phyloP scores from a whole-genome alignment of 805 yeast genomes.

The Ogataea parapolymorpha region DNA sequence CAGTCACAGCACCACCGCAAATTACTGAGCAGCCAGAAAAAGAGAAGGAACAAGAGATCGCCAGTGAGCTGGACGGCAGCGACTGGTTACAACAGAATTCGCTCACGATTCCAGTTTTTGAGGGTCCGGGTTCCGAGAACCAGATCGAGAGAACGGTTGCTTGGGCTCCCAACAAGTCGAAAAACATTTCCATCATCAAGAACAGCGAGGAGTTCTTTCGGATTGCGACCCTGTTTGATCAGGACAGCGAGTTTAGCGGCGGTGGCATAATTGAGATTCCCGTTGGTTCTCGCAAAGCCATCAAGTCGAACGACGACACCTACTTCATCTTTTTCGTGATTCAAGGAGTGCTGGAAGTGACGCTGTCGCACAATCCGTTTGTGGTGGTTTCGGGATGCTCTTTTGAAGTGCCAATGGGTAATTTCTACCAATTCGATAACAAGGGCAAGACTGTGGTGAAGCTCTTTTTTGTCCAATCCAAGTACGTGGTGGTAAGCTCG shows the following conservation, averaged over 20 bases:
- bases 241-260: slow-evolving; percentile 61
- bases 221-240: slow-evolving; percentile 62
- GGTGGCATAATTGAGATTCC: slow-evolving; percentile 73
- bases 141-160: slow-evolving; percentile 52
- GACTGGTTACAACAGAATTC: slow-evolving; percentile 49
- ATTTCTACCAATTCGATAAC: slow-evolving; percentile 66
- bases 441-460: slow-evolving; percentile 55
- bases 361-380: slow-evolving; percentile 55
- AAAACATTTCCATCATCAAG: slow-evolving; percentile 38
- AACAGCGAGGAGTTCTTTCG: slow-evolving; percentile 52
- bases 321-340: slow-evolving; percentile 74
- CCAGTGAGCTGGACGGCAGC: slow-evolving; percentile 38
- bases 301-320: slow-evolving; percentile 60
- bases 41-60: slow-evolving; percentile 37
- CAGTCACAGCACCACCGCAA: slow-evolving; percentile 3
- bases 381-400: slow-evolving; percentile 69
- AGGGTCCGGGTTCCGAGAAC: slow-evolving; percentile 46
- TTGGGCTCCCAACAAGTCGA: slow-evolving; percentile 58
- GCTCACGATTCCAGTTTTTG: slow-evolving; percentile 46
- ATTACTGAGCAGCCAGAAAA: slow-evolving; percentile 31
- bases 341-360: slow-evolving; percentile 66
- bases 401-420: slow-evolving; percentile 77
- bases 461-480: slow-evolving; percentile 74
- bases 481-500: slow-evolving; percentile 35
- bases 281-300: slow-evolving; percentile 53